Evolutionary conservation across 352 stramenopile genomes (phyloP).

Genomic region (Globisporangium alternatum): DNA sequence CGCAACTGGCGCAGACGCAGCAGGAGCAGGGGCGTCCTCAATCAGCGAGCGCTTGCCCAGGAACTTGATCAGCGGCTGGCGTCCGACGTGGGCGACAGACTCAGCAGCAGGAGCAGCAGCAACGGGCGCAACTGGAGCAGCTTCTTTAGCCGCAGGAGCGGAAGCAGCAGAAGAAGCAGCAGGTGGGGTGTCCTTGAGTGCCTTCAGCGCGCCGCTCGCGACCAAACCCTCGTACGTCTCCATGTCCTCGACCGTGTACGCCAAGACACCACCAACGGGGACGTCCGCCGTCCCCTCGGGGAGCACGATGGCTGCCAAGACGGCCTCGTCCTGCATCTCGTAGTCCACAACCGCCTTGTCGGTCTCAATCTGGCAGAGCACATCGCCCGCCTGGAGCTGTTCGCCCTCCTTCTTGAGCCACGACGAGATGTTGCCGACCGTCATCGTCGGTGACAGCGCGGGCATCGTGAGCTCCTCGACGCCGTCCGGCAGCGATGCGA

Average conservation of each 20-base stretch:
- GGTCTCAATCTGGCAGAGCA: slow-evolving; percentile 97
- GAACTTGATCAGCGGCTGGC: slow-evolving; percentile 82
- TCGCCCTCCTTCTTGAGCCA: slow-evolving; percentile 95
- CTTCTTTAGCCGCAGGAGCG: slow-evolving; percentile 4
- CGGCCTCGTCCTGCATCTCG: slow-evolving; percentile 96
- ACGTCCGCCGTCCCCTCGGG: slow-evolving; percentile 87
- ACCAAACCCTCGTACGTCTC: slow-evolving; percentile 68
- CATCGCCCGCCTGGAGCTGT: slow-evolving; percentile 87
- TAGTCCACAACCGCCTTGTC: slow-evolving; percentile 99
- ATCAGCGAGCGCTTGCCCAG: slow-evolving; percentile 80
- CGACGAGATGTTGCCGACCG: slow-evolving; percentile 89
- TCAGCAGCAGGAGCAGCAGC: slow-evolving; percentile 8
- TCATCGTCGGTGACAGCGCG: slow-evolving; percentile 97
- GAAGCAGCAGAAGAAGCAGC: slow-evolving; percentile 17
- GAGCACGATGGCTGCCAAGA: slow-evolving; percentile 94
- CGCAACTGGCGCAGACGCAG: slow-evolving; percentile 13
- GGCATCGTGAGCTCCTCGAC: slow-evolving; percentile 89
- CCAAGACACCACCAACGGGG: slow-evolving; percentile 89
- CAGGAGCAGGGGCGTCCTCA: slow-evolving; percentile 18
- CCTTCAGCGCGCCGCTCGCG: slow-evolving; percentile 51
- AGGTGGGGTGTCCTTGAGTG: slow-evolving; percentile 31
- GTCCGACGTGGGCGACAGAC: slow-evolving; percentile 23
- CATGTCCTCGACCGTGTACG: slow-evolving; percentile 93
- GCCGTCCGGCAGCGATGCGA: slow-evolving; percentile 68
- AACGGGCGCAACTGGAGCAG: slow-evolving; percentile 14